Percentiles rank a stretch among this genome's conserved stretches.
phyloP scores from a whole-genome alignment of 176 grass and related monocot species.

The Oryza coarctata region DNA sequence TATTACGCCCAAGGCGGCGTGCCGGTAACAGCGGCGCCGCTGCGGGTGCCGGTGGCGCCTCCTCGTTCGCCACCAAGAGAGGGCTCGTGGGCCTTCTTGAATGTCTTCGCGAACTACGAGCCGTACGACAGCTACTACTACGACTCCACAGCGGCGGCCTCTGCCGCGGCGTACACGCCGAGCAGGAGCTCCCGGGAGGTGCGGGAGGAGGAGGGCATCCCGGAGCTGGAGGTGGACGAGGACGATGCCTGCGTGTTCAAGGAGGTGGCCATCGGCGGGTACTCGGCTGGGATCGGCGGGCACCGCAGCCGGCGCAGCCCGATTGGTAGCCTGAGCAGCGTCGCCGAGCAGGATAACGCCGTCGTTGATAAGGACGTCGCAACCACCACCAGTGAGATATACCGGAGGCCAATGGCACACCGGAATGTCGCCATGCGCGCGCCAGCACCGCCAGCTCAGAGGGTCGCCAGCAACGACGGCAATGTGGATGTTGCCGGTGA shows the following conservation, averaged over 20 bases:
- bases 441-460: not conserved
- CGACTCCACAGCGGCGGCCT: not conserved
- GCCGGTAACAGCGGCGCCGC: not conserved
- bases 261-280: constrained; percentile 50
- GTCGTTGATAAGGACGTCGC: constrained; percentile 38
- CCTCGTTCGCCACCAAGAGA: constrained; percentile 68
- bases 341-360: constrained; percentile 7
- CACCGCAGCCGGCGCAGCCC: constrained; percentile 27
- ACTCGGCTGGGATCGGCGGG: constrained; percentile 2
- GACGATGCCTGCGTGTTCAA: constrained; percentile 45
- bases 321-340: constrained; percentile 11
- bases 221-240: constrained; percentile 74
- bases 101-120: constrained; percentile 69
- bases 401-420: constrained; percentile 7
- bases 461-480: not conserved
- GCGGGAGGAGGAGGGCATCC: constrained; percentile 95
- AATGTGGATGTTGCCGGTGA: constrained; percentile 45
- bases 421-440: not conserved
- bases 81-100: constrained; percentile 81
- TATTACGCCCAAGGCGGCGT: constrained; percentile 41
- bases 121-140: constrained; percentile 40
- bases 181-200: constrained; percentile 86
- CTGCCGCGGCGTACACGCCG: constrained; percentile 47
- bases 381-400: constrained; percentile 11
- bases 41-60: not conserved